phyloP scores from a whole-genome alignment of 176 grass and related monocot genomes.

The Oryza longistaminata region DNA sequence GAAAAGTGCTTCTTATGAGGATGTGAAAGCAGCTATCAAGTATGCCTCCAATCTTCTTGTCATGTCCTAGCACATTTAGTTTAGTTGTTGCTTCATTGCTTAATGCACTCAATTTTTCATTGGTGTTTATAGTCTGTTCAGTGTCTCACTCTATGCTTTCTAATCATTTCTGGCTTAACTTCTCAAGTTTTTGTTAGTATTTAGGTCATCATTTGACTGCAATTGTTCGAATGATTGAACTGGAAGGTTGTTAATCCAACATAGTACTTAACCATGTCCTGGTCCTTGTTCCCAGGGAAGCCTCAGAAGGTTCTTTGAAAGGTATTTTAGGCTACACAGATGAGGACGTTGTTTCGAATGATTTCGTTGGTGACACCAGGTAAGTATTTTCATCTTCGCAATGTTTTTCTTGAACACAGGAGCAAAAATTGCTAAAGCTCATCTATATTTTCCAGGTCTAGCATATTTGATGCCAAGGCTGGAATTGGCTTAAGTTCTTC shows the following conservation, averaged over 20 bases:
- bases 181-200: neutral
- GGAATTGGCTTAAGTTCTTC: constrained; percentile 74
- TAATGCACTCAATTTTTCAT: neutral
- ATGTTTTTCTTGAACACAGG: neutral
- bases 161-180: neutral
- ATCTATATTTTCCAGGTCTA: constrained; percentile 51
- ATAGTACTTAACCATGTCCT: neutral
- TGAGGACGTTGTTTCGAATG: constrained; percentile 88
- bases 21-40: constrained; percentile 87
- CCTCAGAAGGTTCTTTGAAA: constrained; percentile 71
- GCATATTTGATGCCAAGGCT: constrained; percentile 90
- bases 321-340: constrained; percentile 91
- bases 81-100: constrained; percentile 15
- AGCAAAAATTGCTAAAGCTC: neutral
- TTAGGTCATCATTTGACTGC: neutral
- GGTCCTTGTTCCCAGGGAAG: constrained; percentile 48
- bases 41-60: constrained; percentile 34
- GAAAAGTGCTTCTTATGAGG: constrained; percentile 74
- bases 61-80: neutral
- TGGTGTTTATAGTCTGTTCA: neutral
- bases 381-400: constrained; percentile 2
- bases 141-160: neutral
- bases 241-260: neutral
- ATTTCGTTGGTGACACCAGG: constrained; percentile 82
- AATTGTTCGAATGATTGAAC: neutral